phyloP scores from a whole-genome alignment of 2,329 filamentous ascomycete species.

The Bertia moriformis region DNA sequence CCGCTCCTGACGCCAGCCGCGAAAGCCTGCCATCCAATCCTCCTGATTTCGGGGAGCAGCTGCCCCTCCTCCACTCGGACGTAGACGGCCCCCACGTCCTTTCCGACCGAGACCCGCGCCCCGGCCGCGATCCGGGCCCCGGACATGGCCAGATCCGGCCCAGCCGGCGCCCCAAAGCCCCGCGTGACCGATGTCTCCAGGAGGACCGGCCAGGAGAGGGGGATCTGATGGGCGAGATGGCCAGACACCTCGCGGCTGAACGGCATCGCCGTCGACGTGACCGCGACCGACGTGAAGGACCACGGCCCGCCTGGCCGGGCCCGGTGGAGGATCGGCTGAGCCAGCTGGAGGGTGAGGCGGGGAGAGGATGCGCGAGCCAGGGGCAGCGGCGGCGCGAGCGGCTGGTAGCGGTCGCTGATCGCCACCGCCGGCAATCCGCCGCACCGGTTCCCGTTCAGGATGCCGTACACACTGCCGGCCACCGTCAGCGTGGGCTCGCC shows the following conservation, averaged over 20 bases:
- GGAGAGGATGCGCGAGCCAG: too few relatives aligned
- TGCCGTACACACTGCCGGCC: not conserved
- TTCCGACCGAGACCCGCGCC: not conserved
- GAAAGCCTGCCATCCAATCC: not conserved
- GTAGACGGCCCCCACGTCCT: not conserved
- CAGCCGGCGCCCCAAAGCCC: not conserved
- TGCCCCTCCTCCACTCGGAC: not conserved
- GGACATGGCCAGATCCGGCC: too few relatives aligned
- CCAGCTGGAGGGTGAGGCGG: not conserved
- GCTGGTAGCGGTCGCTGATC: not conserved
- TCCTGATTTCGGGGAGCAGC: not conserved
- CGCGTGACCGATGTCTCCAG: not conserved
- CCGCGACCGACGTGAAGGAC: not conserved
- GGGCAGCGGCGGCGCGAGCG: not conserved
- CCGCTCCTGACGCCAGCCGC: not conserved
- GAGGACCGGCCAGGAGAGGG: not conserved
- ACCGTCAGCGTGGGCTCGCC: not conserved
- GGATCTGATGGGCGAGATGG: not conserved
- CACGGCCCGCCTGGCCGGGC: not conserved
- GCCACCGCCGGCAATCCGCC: not conserved
- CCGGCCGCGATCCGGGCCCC: not conserved
- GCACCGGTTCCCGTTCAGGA: too few relatives aligned
- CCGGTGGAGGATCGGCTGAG: not conserved
- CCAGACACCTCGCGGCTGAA: not conserved
- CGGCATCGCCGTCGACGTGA: not conserved